Evolutionary conservation across 2,329 filamentous ascomycete genomes (phyloP).

Genomic region (Coleophoma eucalyptorum): DNA sequence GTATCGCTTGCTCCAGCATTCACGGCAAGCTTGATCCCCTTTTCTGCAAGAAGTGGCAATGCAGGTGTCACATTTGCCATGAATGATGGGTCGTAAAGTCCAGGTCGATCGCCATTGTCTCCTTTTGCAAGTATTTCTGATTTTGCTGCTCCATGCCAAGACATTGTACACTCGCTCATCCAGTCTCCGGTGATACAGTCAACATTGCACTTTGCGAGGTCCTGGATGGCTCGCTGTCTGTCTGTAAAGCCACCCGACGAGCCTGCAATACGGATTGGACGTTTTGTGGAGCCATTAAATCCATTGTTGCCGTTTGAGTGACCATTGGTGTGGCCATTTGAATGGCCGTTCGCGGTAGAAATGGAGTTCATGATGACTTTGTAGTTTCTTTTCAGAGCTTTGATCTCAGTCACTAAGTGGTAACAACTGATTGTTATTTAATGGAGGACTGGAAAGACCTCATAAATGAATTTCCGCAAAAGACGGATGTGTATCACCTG

Average conservation of each 20-base stretch:
- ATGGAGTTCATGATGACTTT: slow-evolving; percentile 4
- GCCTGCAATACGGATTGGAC: slow-evolving; percentile 37
- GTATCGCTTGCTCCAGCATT: slow-evolving; percentile 52
- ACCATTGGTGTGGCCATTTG: slow-evolving; percentile 1
- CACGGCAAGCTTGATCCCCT: slow-evolving; percentile 44
- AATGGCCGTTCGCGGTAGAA: slow-evolving; percentile 3
- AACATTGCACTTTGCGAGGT: slow-evolving; percentile 33
- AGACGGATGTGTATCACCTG: no score
- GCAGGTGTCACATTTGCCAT: slow-evolving; percentile 10
- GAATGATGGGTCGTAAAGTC: slow-evolving; percentile 41
- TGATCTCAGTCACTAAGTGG: no score
- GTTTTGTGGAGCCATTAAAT: slow-evolving; percentile 17
- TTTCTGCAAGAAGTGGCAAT: slow-evolving; percentile 38
- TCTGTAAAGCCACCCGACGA: slow-evolving; percentile 40
- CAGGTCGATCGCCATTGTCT: slow-evolving; percentile 4
- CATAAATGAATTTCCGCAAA: no score
- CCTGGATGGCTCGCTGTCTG: slow-evolving; percentile 35
- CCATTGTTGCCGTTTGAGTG: slow-evolving; percentile 1
- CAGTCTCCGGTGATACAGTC: slow-evolving; percentile 48
- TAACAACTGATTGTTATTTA: no score
- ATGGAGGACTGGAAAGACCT: no score
- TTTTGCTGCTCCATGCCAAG: slow-evolving; percentile 25
- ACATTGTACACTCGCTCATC: slow-evolving; percentile 33
- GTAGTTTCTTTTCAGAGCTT: neutral
- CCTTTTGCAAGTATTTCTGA: slow-evolving; percentile 5